These are phyloP conservation scores for Magnusiomyces fungicola DNA, from an alignment of 1,139 yeast species.

Conservation along the genomic window DNA sequence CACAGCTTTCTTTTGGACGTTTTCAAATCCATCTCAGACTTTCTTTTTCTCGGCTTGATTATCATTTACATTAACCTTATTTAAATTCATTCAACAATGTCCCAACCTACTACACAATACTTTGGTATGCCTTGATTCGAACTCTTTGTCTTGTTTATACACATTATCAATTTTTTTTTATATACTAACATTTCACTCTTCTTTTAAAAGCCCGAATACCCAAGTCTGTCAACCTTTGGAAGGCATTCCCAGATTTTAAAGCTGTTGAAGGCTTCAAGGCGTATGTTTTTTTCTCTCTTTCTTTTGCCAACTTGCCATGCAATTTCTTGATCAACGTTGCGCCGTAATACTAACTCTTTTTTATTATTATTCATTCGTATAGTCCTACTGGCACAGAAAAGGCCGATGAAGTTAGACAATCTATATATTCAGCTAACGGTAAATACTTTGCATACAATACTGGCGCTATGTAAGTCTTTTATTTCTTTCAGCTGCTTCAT, in stretches of 20 bases:
- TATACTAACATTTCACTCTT: background rate
- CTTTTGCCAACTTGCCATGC: too few species aligned
- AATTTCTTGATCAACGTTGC: too few species aligned
- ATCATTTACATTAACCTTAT: background rate
- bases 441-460: slow-evolving; percentile 44
- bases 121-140: slow-evolving; percentile 17
- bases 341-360: too few species aligned
- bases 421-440: slow-evolving; percentile 43
- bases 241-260: slow-evolving; percentile 42
- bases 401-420: slow-evolving; percentile 29
- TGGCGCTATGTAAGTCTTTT: slow-evolving; percentile 23
- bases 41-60: background rate
- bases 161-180: background rate
- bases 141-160: background rate
- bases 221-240: slow-evolving; percentile 50
- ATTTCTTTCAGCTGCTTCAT: background rate
- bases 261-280: slow-evolving; percentile 23
- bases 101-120: slow-evolving; percentile 18
- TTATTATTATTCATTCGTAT: background rate
- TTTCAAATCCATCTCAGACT: slow-evolving; percentile 1
- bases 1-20: too few species aligned
- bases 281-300: too few species aligned
- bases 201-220: slow-evolving; percentile 48
- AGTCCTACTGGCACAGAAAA: background rate
- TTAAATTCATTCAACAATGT: background rate